Percentiles rank a stretch among this genome's conserved stretches.
phyloP scores from a whole-genome alignment of 768 basidiomycete genomes.

The Kwoniella shandongensis region DNA sequence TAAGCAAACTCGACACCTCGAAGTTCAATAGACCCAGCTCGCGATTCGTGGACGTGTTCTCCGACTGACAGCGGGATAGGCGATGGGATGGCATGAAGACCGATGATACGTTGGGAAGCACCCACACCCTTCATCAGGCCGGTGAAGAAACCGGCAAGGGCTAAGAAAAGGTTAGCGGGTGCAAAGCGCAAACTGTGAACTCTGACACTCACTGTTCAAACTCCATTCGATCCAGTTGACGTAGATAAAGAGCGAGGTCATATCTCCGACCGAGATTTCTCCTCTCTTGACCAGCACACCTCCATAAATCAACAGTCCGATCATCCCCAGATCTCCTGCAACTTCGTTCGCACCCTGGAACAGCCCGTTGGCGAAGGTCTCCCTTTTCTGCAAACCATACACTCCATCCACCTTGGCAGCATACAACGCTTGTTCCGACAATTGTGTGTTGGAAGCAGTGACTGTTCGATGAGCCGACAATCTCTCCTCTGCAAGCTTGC shows the following conservation, averaged over 20 bases:
- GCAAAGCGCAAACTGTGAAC: background rate
- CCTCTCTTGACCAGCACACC: slow-evolving; percentile 85
- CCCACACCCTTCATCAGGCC: slow-evolving; percentile 96
- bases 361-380: slow-evolving; percentile 82
- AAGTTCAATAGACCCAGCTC: slow-evolving; percentile 67
- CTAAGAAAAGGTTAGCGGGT: slow-evolving; percentile 6
- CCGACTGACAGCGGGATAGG: slow-evolving; percentile 44
- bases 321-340: slow-evolving; percentile 48
- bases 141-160: slow-evolving; percentile 56
- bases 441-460: slow-evolving; percentile 81
- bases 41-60: slow-evolving; percentile 22
- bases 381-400: slow-evolving; percentile 72
- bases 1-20: slow-evolving; percentile 83
- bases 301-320: slow-evolving; percentile 62
- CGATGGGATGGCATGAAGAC: slow-evolving; percentile 65
- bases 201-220: slow-evolving; percentile 31
- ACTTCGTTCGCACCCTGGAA: slow-evolving; percentile 69
- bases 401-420: slow-evolving; percentile 62
- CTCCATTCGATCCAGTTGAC: slow-evolving; percentile 51
- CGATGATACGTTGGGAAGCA: slow-evolving; percentile 84
- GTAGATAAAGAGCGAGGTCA: slow-evolving; percentile 48
- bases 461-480: slow-evolving; percentile 56
- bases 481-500: slow-evolving; percentile 85
- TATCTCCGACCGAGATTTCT: slow-evolving; percentile 74
- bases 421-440: slow-evolving; percentile 74